These are phyloP conservation scores for Dendrobium officinale DNA, from an alignment of 106 monocot genomes.

Conservation along the genomic window DNA sequence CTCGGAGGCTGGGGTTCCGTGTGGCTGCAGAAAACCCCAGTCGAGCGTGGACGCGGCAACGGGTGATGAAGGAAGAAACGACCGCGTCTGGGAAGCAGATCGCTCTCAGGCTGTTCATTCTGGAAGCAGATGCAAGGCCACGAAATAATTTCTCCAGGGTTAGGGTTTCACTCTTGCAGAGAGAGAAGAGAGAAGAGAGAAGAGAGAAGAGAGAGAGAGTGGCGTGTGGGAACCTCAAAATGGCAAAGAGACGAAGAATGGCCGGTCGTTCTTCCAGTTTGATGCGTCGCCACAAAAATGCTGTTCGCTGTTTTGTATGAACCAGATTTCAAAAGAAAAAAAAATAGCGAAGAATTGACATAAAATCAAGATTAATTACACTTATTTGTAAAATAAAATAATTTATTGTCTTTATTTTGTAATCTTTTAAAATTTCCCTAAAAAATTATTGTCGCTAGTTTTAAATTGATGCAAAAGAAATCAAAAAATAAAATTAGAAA, in stretches of 20 bases:
- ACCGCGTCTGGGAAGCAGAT: slow-evolving; percentile 29
- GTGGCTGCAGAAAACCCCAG: slow-evolving; percentile 10
- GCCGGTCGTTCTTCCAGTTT: not conserved
- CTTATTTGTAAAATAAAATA: too few relatives aligned
- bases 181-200: too few relatives aligned
- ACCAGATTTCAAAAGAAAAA: not conserved
- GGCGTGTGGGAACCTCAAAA: not conserved
- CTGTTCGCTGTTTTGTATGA: not conserved
- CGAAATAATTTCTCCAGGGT: too few relatives aligned
- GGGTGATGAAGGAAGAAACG: slow-evolving; percentile 32
- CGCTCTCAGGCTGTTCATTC: slow-evolving; percentile 55
- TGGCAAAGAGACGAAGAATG: not conserved
- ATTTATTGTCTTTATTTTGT: too few relatives aligned
- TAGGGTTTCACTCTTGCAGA: too few relatives aligned
- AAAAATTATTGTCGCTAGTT: too few relatives aligned
- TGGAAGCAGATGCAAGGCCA: not conserved
- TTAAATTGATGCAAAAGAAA: too few relatives aligned
- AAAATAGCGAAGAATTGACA: too few relatives aligned
- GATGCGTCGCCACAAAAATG: not conserved
- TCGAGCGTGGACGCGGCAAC: slow-evolving; percentile 21
- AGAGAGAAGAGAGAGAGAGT: not conserved
- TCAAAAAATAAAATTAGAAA: too few relatives aligned
- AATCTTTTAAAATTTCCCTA: too few relatives aligned
- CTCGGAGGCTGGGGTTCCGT: slow-evolving; percentile 14
- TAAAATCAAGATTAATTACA: too few relatives aligned